These are phyloP conservation scores for Penicillium sp. DNA, from an alignment of 2,329 filamentous ascomycete species.

Conservation along the genomic window DNA sequence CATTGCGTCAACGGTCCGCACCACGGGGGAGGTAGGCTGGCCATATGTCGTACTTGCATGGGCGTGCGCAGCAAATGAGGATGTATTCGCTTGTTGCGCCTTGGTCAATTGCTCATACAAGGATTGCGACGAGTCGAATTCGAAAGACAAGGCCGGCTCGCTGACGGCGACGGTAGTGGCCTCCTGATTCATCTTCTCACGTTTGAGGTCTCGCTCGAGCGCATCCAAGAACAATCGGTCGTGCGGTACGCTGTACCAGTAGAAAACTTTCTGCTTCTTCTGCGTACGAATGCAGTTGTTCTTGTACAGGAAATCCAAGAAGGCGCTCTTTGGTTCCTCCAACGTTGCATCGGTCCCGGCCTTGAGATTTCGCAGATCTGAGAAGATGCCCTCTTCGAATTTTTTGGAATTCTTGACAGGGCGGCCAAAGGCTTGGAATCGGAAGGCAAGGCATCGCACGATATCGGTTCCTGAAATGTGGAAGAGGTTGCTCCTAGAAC, in stretches of 20 bases:
- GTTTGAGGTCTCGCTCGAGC: slow-evolving; percentile 93
- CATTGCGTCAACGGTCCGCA: slow-evolving; percentile 88
- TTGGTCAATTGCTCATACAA: slow-evolving; percentile 99
- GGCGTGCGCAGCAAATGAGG: slow-evolving; percentile 84
- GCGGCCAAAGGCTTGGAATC: slow-evolving; percentile 97
- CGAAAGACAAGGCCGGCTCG: slow-evolving; percentile 96
- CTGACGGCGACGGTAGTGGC: slow-evolving; percentile 94
- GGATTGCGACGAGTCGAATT: slow-evolving; percentile 98
- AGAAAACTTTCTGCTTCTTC: slow-evolving; percentile 99
- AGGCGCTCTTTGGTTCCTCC: slow-evolving; percentile 97
- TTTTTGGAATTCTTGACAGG: slow-evolving; percentile 99
- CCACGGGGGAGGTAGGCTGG: slow-evolving; percentile 83
- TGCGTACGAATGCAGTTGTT: slow-evolving; percentile 99
- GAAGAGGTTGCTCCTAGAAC: slow-evolving; percentile 87
- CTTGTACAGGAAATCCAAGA: slow-evolving; percentile 99
- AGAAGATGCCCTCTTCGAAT: slow-evolving; percentile 99
- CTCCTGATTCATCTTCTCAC: slow-evolving; percentile 99
- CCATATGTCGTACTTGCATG: slow-evolving; percentile 65
- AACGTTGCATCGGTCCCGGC: slow-evolving; percentile 97
- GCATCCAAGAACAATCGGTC: slow-evolving; percentile 97
- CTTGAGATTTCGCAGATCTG: slow-evolving; percentile 95
- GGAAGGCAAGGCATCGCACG: slow-evolving; percentile 94
- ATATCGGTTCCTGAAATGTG: slow-evolving; percentile 99
- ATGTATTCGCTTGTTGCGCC: slow-evolving; percentile 97
- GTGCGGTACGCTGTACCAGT: slow-evolving; percentile 99